Percentiles rank a stretch among this genome's conserved stretches.
Conservation (phyloP, 306 rosid species). For the Pterocarpus santalinus region DNA sequence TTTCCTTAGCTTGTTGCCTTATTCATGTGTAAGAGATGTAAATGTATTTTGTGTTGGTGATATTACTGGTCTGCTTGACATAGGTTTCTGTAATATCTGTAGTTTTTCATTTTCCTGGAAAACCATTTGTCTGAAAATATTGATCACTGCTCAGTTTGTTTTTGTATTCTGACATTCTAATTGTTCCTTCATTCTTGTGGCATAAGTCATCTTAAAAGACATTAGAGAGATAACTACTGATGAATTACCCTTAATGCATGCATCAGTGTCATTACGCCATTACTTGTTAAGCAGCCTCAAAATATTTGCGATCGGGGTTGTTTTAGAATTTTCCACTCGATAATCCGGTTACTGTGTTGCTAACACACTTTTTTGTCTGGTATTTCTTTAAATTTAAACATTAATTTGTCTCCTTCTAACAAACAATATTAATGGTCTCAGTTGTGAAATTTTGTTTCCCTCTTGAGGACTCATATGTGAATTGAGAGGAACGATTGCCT, state of each 20-base stretch:
- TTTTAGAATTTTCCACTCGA: too few relatives aligned
- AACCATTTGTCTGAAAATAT: conserved; percentile 34
- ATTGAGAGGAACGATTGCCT: too few relatives aligned
- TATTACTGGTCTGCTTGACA: conserved; percentile 27
- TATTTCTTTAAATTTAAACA: too few relatives aligned
- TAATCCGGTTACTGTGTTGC: too few relatives aligned
- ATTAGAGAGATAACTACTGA: not conserved
- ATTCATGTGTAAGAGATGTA: conserved; percentile 53
- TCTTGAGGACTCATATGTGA: too few relatives aligned
- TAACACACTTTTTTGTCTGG: too few relatives aligned
- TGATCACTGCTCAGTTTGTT: not conserved
- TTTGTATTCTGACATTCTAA: not conserved
- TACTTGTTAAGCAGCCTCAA: too few relatives aligned
- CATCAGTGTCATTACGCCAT: too few relatives aligned
- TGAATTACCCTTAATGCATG: not conserved
- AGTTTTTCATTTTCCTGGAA: not conserved
- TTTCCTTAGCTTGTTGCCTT: conserved; percentile 30
- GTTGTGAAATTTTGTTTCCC: too few relatives aligned
- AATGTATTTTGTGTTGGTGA: conserved; percentile 51
- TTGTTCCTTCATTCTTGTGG: not conserved
- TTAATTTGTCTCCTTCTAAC: too few relatives aligned
- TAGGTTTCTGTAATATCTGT: conserved; percentile 33
- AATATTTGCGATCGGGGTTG: too few relatives aligned
- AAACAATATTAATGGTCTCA: too few relatives aligned
- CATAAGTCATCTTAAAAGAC: not conserved